Base-by-base conservation (phyloP, 2,329 filamentous ascomycete species). In the Colletotrichum ledebouriae region DNA sequence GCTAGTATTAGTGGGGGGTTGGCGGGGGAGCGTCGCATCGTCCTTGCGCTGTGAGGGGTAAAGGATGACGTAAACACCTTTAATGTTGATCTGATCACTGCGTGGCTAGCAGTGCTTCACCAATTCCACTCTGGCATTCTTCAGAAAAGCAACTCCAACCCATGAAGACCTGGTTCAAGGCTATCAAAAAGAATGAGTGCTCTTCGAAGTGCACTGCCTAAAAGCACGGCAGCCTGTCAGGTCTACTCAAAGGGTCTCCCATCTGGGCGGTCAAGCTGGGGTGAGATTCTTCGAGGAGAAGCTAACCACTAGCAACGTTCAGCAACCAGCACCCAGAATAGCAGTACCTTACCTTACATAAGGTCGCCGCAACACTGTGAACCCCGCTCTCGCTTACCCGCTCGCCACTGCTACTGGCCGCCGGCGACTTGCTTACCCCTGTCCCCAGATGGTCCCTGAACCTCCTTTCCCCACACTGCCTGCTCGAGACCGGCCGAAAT, bases 381-480 rank as follows among this genome's bases (percentile, higher is more conserved):
- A 17, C 63, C 67, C 67, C 67, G 62, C 63, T 57, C 44, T 69
- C 67, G 50, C 63, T 57, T 62, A 57, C 15, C 44, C 22, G n/a
- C 34, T 33, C 46, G 57, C 50, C 34, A 25, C 44, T 69, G 34
- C 17, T 22, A 68, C 55, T 68, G 65, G 65, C 47, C 61, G 42
- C 37, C 33, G 41, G 60, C 61, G 25, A 47, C 47, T 20, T 66
- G 56, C 56, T 53, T 68, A 6, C 67, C 70, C 70, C 56, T 67
- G 67, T 46, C 53, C 42, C 49, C 52, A 41, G 55, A 49, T 58
- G 63, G 63, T 71, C 70, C 70, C 70, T 67, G 68, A 66, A 67
- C 59, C 60, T 70, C 39, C 59, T 63, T 71, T 69, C 76, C 75
- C 75, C 76, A 77, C 76, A 77, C 55, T 70, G 63, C 47, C 47